Base-by-base conservation (phyloP, 164 flowering plant species). In the Tetrastigma voinierianum region DNA sequence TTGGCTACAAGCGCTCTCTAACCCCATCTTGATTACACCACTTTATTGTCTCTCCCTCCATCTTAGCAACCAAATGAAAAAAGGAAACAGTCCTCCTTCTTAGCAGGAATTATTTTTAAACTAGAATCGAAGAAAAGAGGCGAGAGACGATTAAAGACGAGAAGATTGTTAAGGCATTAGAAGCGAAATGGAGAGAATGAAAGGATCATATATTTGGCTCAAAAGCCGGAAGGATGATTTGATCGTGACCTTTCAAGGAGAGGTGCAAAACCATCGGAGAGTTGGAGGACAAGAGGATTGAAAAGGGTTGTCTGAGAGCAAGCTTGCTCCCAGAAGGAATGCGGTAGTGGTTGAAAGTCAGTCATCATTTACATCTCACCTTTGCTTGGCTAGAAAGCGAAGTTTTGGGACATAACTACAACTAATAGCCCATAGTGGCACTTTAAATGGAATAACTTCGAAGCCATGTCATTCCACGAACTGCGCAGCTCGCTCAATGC, bases 341-440 rank as follows among this genome's bases (percentile, higher is more conserved):
- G 47, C 52, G 74, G 32, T 1, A 83, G 85, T 24, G 90, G 59
- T 56, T 93, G 79, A 87, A 9, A 73, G 83, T 61, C 83, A n/a
- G 77, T 61, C 84, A 93, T 20, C 85, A 90, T 74, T n/a, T 49
- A 44, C 13, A 89, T 96, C n/a, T 20, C 98, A 94, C 51, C 84
- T 66, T 15, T 86, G 88, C 16, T 77, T 86, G 16, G 88, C 93
- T 24, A 90, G 89, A 72, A 93, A 93, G 74, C 71, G 96, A 60
- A 90, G 86, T 68, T 85, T 87, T 67, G 90, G 97, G 97, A n/a
- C n/a, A n/a, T n/a, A n/a, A n/a, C n/a, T n/a, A n/a, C n/a, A n/a
- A n/a, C n/a, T n/a, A n/a, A n/a, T 96, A 93, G 76, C 90, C 97
- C 40, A 90, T 95, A 10, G 76, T 82, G 60, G 70, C 53, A 78